Conservation (phyloP, 176 grass and related monocot genomes). For the Juncus effusus region DNA sequence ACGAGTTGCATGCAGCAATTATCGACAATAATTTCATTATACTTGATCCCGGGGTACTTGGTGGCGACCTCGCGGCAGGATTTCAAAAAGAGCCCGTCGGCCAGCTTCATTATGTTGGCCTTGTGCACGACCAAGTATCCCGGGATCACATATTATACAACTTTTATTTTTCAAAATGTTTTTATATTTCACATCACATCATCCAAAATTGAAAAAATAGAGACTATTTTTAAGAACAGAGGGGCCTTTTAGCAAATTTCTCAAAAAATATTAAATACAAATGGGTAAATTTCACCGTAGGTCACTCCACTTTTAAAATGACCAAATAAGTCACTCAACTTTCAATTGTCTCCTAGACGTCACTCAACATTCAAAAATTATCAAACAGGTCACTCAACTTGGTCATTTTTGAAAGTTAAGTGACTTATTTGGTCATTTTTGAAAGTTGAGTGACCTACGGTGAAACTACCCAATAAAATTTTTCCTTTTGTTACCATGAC, state of each 20-base stretch:
- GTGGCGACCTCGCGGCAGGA: constrained; percentile 93
- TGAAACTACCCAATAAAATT: not conserved
- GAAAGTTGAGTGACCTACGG: constrained; percentile 74
- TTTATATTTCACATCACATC: too few species aligned
- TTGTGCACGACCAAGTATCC: constrained; percentile 17
- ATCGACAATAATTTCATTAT: constrained; percentile 92
- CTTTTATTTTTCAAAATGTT: too few species aligned
- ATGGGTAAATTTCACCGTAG: too few species aligned
- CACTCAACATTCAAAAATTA: not conserved
- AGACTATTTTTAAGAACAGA: too few species aligned
- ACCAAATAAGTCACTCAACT: too few species aligned
- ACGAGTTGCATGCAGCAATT: constrained; percentile 99
- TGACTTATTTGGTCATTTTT: constrained; percentile 30
- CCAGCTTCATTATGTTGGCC: constrained; percentile 99
- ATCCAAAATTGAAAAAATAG: too few species aligned
- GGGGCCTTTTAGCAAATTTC: too few species aligned
- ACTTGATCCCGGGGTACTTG: constrained; percentile 89
- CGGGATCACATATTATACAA: too few species aligned
- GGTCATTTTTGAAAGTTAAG: too few species aligned
- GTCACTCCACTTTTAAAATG: too few species aligned
- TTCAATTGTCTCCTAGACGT: constrained; percentile 48
- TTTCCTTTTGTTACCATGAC: constrained; percentile 70
- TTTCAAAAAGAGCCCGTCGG: constrained; percentile 93
- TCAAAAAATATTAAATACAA: too few species aligned
- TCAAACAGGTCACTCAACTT: too few species aligned